These are phyloP conservation scores for Penicillium lividum DNA, from an alignment of 495 filamentous ascomycete species.

Conservation along the genomic window DNA sequence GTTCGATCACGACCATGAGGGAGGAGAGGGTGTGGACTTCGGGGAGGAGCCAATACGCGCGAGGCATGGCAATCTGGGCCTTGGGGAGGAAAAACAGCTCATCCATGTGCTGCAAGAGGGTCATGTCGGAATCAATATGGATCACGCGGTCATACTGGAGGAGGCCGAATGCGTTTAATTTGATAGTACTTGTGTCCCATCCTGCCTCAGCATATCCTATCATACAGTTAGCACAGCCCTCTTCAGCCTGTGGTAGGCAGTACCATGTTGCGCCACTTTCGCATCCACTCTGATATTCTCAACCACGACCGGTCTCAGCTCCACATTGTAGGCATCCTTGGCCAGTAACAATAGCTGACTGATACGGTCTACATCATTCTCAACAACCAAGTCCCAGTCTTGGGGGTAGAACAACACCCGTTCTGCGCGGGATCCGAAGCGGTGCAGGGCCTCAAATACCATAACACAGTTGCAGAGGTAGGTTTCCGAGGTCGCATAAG, in stretches of 20 bases:
- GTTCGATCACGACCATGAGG: constrained; percentile 65
- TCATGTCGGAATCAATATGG: constrained; percentile 68
- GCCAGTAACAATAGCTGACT: constrained; percentile 61
- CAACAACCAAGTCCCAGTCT: constrained; percentile 49
- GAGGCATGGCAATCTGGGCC: constrained; percentile 61
- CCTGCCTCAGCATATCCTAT: constrained; percentile 31
- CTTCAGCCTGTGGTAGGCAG: constrained; percentile 1
- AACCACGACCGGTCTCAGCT: constrained; percentile 60
- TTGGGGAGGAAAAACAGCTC: constrained; percentile 73
- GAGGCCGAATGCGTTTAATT: constrained; percentile 70
- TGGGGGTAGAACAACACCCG: constrained; percentile 68
- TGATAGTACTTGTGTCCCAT: constrained; percentile 67
- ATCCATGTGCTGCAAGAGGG: constrained; percentile 65
- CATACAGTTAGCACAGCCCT: neutral
- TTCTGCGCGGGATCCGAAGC: constrained; percentile 62
- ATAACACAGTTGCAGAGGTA: constrained; percentile 79
- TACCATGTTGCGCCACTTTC: constrained; percentile 32
- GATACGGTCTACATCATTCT: constrained; percentile 42
- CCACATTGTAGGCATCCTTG: constrained; percentile 59
- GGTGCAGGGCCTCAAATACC: constrained; percentile 66
- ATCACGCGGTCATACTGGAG: constrained; percentile 68
- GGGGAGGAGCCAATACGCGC: constrained; percentile 70
- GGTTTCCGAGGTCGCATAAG: constrained; percentile 67
- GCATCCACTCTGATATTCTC: constrained; percentile 44
- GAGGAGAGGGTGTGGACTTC: constrained; percentile 56